Percentiles rank a stretch among this genome's conserved stretches.
phyloP scores from a whole-genome alignment of 345 rosid species.

The Citrus glauca region DNA sequence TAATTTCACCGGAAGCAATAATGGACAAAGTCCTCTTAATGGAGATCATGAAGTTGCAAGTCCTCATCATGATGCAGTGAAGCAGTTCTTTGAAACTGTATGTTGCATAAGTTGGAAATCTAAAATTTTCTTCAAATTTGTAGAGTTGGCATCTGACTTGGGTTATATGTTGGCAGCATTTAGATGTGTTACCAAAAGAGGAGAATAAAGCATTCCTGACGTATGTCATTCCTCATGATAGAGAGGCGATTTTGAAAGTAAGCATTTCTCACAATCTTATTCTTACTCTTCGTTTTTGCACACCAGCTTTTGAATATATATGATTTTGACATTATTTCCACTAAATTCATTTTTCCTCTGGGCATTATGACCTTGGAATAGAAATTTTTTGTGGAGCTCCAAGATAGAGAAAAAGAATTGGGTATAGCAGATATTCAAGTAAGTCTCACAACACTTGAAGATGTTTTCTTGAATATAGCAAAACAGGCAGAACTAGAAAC shows the following conservation, averaged over 20 bases:
- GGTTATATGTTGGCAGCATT: constrained; percentile 41
- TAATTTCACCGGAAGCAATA: constrained; percentile 55
- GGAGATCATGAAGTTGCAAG: constrained; percentile 28
- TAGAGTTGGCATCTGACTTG: constrained; percentile 11
- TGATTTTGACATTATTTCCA: neutral
- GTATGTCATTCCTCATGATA: constrained; percentile 77
- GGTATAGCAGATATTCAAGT: constrained; percentile 83
- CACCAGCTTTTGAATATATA: neutral
- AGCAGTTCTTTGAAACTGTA: constrained; percentile 73
- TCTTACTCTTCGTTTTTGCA: neutral
- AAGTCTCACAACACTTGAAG: constrained; percentile 91
- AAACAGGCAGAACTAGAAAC: constrained; percentile 86
- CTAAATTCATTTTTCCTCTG: neutral
- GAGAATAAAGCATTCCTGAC: constrained; percentile 73
- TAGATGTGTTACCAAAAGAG: constrained; percentile 60
- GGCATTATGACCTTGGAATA: constrained; percentile 22
- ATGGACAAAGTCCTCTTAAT: constrained; percentile 32
- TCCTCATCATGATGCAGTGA: constrained; percentile 44
- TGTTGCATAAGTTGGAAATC: constrained; percentile 18
- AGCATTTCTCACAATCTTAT: constrained; percentile 14
- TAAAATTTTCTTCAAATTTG: neutral
- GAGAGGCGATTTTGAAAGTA: constrained; percentile 66
- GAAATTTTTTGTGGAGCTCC: constrained; percentile 66
- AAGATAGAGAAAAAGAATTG: constrained; percentile 59
- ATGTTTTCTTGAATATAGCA: constrained; percentile 94